Base-by-base conservation (phyloP, 2,329 filamentous ascomycete genomes). In the Penicillium sp. region DNA sequence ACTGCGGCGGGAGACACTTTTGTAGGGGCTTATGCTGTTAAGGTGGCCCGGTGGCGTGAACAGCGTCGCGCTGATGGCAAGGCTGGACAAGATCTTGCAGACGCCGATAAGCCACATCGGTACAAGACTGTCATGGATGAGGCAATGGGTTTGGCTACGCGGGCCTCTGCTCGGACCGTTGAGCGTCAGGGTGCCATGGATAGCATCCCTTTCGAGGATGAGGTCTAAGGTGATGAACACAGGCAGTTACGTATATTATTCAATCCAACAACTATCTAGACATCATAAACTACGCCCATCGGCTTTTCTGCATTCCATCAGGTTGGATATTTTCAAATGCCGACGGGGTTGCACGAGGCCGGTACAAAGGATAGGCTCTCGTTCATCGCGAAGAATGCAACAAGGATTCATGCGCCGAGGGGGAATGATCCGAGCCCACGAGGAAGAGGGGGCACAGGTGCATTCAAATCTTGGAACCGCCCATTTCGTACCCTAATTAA, bases 1-100 rank as follows among this genome's bases (percentile, higher is more conserved):
- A 97, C 92, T 7, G 92, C 87, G 1, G 93, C 93, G 4, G 92
- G 92, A 0, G 92, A 97, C 68, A 96, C 92, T 0, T 96, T 96
- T 72, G 88, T 95, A 4, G 92, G 93, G 2, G 87, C 83, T 18
- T 95, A 95, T 67, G 87, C 89, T 2, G 81, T 93, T 22, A 81
- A 83, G 49, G 79, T 86, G 27, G 88, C 88, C 33, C 77, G 74
- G 51, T 67, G 71, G 51, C 70, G 69, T 22, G 66, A 73, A 11
- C 64, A 65, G 10, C 66, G 70, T 14, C 65, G 74, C 14, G 65
- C 64, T 5, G 75, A 76, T 40, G 71, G 75, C 27, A 70, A 87
- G 37, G 79, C 79, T 50, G 74, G 76, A 1, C 83, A 59, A 31
- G 67, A 70, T 43, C 38, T 72, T n/a, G 55, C 57, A 3, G 57